Base-by-base conservation (phyloP, 2,329 filamentous ascomycete genomes). In the Mariannaea elegans region DNA sequence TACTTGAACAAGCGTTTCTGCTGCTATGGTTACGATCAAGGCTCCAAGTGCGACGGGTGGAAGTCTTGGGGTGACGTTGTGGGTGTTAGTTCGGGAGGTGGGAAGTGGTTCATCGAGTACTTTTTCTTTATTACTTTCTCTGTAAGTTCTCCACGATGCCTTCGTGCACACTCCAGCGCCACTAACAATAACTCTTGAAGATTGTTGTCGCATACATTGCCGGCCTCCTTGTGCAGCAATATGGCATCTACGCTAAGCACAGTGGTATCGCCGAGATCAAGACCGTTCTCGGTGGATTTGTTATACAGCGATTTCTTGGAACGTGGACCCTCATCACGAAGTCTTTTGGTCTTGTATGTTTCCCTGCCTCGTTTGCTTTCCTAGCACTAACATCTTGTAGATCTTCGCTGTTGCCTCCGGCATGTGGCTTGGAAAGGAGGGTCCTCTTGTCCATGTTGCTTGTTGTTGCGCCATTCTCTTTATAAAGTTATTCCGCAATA, bases 211-310 rank as follows among this genome's bases (percentile, higher is more conserved):
- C 94, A 23, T 82, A 87, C 34, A 87, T 84, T 58, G 93, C 95
- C 9, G 92, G 90, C 52, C 73, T 94, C 52, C 80, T 98, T 53
- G 94, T 98, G 13, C 87, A 90, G 69, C 87, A 90, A 68, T 98
- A 94, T 76, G 93, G 92, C 21, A 82, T 91, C 5, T 92, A 97
- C 77, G 94, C 94, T 46, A 94, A 91, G 74, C 94, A 98, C 72
- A 97, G 93, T 74, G 94, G 94, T 77, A 97, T 99, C 68, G 93
- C 94, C 6, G 94, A 99, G 80, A 96, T 99, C 78, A 99, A 99
- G 82, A 97, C 94, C 3, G 87, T 99, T 8, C 80, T 99, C 53
- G 94, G 94, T 38, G 94, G 94, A 6, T 97, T 97, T 75, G 90
- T 99, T 29, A 97, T 99, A 62, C 86, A 89, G 61, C 87, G 89